Evolutionary conservation across 1,139 yeast species (phyloP).

Genomic region (Saccharomyces hybrid): DNA sequence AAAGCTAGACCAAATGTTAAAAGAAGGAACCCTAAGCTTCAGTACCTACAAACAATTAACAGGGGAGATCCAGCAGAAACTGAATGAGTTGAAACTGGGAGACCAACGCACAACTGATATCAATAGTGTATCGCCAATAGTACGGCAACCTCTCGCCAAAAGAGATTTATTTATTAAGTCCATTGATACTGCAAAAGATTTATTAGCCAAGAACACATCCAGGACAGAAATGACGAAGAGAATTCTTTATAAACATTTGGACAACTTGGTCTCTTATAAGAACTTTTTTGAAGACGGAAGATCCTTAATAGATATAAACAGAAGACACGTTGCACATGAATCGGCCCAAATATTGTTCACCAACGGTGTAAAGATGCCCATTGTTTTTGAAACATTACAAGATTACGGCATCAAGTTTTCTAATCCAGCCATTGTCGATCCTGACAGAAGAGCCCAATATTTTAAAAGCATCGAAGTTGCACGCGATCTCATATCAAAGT

Average conservation of each 20-base stretch:
- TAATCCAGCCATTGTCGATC: conserved; percentile 10
- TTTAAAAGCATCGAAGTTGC: conserved; percentile 25
- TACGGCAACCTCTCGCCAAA: conserved; percentile 1
- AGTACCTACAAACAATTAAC: conserved; percentile 7
- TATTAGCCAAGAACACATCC: conserved; percentile 17
- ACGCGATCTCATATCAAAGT: conserved; percentile 16
- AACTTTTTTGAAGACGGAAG: conserved; percentile 16
- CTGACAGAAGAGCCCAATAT: conserved; percentile 22
- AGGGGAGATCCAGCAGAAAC: conserved; percentile 12
- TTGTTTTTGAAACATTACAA: conserved; percentile 22
- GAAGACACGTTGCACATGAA: conserved; percentile 15
- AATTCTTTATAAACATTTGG: conserved; percentile 15
- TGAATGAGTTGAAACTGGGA: conserved; percentile 11
- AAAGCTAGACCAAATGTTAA: conserved; percentile 12
- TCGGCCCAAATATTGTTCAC: conserved; percentile 20
- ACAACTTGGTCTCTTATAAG: conserved; percentile 15
- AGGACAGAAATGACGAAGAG: conserved; percentile 19
- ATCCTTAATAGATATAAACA: conserved; percentile 7
- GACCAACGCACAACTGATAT: conserved; percentile 1
- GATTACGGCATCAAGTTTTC: conserved; percentile 22
- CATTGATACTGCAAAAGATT: conserved; percentile 18
- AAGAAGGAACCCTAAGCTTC: conserved; percentile 12
- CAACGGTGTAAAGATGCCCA: conserved; percentile 31
- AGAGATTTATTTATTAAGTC: conserved; percentile 19
- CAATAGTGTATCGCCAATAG: neutral